Evolutionary conservation across 1,284 basidiomycete genomes (phyloP).

Genomic region (Microbotryomycetes sp.): DNA sequence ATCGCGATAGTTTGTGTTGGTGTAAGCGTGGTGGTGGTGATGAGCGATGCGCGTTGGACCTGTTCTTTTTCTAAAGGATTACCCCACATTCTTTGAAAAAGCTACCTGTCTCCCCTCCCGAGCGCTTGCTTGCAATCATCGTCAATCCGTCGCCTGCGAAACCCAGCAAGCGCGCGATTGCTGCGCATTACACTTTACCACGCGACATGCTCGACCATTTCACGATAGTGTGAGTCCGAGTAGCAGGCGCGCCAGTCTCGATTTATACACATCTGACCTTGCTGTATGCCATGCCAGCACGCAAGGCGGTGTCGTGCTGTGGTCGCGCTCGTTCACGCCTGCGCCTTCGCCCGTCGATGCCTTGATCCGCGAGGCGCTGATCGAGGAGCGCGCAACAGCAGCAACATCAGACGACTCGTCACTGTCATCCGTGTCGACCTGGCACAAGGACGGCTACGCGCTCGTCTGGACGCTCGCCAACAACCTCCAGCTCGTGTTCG

Average conservation of each 20-base stretch:
- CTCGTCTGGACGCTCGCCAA: constrained; percentile 87
- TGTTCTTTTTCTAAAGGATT: too few relatives aligned
- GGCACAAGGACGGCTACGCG: constrained; percentile 85
- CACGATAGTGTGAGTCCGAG: constrained; percentile 14
- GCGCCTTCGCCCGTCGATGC: constrained; percentile 75
- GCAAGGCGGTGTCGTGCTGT: constrained; percentile 79
- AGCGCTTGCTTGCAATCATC: too few relatives aligned
- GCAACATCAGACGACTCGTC: not conserved
- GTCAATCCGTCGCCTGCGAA: too few relatives aligned
- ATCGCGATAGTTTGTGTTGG: too few relatives aligned
- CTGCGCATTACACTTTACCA: too few relatives aligned
- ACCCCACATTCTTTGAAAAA: too few relatives aligned
- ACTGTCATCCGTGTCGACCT: constrained; percentile 44
- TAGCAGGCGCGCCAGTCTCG: too few relatives aligned
- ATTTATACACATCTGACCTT: too few relatives aligned
- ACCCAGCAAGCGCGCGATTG: too few relatives aligned
- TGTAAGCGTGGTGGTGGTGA: too few relatives aligned
- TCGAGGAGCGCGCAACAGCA: constrained; percentile 59
- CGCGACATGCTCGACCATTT: constrained; percentile 23
- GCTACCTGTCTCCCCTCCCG: too few relatives aligned
- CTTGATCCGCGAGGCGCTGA: constrained; percentile 79
- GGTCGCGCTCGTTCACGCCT: constrained; percentile 64
- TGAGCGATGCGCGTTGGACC: too few relatives aligned
- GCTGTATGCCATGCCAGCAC: constrained; percentile 2
- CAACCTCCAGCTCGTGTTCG: constrained; percentile 87